These are phyloP conservation scores for Vigna unguiculata DNA, from an alignment of 306 rosid species.

Conservation along the genomic window DNA sequence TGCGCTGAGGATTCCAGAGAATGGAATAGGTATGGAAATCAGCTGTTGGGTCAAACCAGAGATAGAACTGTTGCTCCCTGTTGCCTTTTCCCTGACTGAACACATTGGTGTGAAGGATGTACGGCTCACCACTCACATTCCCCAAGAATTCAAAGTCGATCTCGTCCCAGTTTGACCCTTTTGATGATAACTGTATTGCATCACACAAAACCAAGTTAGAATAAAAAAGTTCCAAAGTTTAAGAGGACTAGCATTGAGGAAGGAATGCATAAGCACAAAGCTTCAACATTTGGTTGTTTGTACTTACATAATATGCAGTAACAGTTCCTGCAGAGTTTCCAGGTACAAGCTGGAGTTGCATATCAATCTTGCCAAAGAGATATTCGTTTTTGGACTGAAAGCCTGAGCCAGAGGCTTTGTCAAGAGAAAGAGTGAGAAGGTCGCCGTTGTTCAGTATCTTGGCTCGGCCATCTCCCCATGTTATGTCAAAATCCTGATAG, in stretches of 20 bases:
- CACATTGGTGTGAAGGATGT: conserved; percentile 69
- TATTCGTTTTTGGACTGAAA: conserved; percentile 65
- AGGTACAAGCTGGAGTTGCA: conserved; percentile 73
- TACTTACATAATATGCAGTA: conserved; percentile 7
- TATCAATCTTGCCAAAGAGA: conserved; percentile 65
- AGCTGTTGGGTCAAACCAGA: conserved; percentile 81
- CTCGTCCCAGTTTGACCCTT: conserved; percentile 76
- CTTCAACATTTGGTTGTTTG: background rate
- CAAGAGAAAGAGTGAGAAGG: conserved; percentile 56
- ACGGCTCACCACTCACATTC: conserved; percentile 71
- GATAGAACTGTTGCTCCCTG: conserved; percentile 78
- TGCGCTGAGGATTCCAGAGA: conserved; percentile 58
- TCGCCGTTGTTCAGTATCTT: conserved; percentile 48
- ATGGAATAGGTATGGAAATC: conserved; percentile 74
- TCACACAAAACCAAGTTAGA: background rate
- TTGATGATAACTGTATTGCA: conserved; percentile 56
- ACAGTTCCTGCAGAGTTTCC: conserved; percentile 73
- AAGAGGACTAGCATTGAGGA: background rate
- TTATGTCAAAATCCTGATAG: conserved; percentile 37
- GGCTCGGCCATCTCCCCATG: conserved; percentile 48
- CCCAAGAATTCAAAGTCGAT: conserved; percentile 83
- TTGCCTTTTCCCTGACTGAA: conserved; percentile 73
- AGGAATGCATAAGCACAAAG: background rate
- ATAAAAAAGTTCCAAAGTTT: background rate
- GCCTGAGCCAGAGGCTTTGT: conserved; percentile 68